Conservation (phyloP, 2,329 filamentous ascomycete genomes). For the Trichoderma citrinoviride region DNA sequence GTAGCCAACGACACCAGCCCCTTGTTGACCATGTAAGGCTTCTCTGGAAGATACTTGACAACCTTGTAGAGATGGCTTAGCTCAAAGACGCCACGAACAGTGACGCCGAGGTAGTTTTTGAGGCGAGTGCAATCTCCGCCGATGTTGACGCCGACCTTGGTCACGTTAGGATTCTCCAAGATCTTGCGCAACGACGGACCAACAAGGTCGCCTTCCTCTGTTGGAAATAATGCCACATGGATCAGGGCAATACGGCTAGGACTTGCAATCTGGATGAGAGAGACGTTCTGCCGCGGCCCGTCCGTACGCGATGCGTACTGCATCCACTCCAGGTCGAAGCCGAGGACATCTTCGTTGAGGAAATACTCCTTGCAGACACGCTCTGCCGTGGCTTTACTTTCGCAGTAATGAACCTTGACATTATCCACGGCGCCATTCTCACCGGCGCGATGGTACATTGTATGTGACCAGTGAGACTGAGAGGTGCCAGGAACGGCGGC, state of each 20-base stretch:
- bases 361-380: conserved; percentile 63
- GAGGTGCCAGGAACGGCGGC: conserved; percentile 43
- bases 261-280: conserved; percentile 78
- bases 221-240: conserved; percentile 65
- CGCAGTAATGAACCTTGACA: conserved; percentile 77
- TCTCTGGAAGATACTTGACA: conserved; percentile 61
- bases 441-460: conserved; percentile 58
- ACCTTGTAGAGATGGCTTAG: conserved; percentile 79
- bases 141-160: conserved; percentile 76
- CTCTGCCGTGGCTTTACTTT: conserved; percentile 64
- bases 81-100: conserved; percentile 69
- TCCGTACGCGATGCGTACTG: conserved; percentile 44
- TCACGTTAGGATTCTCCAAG: conserved; percentile 66
- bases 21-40: conserved; percentile 61
- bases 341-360: conserved; percentile 65
- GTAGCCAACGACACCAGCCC: conserved; percentile 61
- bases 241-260: conserved; percentile 76
- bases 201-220: conserved; percentile 56
- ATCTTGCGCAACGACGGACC: conserved; percentile 67
- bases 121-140: conserved; percentile 68
- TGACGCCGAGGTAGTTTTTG: conserved; percentile 61
- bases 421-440: conserved; percentile 45
- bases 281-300: conserved; percentile 66
- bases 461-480: conserved; percentile 66
- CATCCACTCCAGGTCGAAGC: conserved; percentile 89